Evolutionary conservation across 306 rosid genomes (phyloP).

Genomic region (Trichosanthes truncata): DNA sequence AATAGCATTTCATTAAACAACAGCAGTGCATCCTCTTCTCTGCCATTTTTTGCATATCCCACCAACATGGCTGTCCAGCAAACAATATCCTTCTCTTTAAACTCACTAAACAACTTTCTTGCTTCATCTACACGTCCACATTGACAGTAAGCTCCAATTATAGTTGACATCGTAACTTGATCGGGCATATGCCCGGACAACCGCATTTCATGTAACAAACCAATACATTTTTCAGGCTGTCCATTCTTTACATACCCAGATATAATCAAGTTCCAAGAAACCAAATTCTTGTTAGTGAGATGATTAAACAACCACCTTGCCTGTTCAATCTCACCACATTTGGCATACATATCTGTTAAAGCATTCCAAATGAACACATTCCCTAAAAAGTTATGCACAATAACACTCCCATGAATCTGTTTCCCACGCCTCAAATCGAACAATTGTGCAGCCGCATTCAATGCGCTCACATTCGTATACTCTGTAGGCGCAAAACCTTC

Average conservation of each 20-base stretch:
- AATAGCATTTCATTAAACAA: conserved; percentile 18
- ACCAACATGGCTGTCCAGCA: conserved; percentile 30
- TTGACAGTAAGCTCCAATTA: conserved; percentile 17
- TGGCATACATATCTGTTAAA: conserved; percentile 20
- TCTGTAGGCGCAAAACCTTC: conserved; percentile 39
- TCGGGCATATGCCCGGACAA: conserved; percentile 15
- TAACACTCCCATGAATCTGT: conserved; percentile 45
- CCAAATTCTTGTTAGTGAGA: conserved; percentile 12
- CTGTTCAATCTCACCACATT: conserved; percentile 21
- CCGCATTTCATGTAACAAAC: conserved; percentile 13
- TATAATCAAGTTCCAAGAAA: conserved; percentile 26
- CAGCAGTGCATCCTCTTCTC: conserved; percentile 28
- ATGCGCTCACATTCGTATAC: conserved; percentile 41
- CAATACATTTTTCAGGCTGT: conserved; percentile 19
- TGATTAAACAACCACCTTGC: conserved; percentile 24
- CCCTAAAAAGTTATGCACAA: conserved; percentile 7
- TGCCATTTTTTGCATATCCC: conserved; percentile 15
- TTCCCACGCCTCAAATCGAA: conserved; percentile 27
- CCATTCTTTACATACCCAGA: conserved; percentile 20
- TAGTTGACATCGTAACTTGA: conserved; percentile 19
- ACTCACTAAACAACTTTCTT: conserved; percentile 2
- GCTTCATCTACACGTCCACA: conserved; percentile 19
- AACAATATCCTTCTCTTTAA: conserved; percentile 22
- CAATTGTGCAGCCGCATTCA: conserved; percentile 39
- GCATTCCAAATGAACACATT: conserved; percentile 16